Evolutionary conservation across 2,329 filamentous ascomycete species (phyloP).

Genomic region (Venturia nashicola): DNA sequence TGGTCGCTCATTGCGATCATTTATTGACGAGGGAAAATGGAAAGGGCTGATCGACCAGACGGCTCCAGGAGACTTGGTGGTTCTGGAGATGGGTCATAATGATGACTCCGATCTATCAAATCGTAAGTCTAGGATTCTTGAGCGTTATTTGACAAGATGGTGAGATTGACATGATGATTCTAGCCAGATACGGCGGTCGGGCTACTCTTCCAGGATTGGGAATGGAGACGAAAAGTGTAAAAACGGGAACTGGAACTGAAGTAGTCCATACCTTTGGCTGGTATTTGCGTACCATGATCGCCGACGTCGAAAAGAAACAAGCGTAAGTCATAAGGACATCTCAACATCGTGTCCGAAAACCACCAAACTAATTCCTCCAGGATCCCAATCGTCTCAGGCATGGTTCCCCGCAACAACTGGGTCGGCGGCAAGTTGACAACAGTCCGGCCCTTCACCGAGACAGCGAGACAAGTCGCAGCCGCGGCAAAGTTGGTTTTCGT

Average conservation of each 20-base stretch:
- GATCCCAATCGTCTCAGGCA: slow-evolving; percentile 16
- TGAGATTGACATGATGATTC: not conserved
- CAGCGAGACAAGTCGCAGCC: slow-evolving; percentile 14
- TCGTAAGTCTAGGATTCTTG: not conserved
- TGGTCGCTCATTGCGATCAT: slow-evolving; percentile 13
- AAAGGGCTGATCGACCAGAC: slow-evolving; percentile 11
- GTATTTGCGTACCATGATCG: slow-evolving; percentile 19
- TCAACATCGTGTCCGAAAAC: too few relatives aligned
- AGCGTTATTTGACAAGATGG: too few relatives aligned
- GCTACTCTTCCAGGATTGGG: slow-evolving; percentile 16
- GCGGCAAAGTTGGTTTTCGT: slow-evolving; percentile 14
- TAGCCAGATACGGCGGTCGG: slow-evolving; percentile 13
- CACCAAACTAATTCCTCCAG: too few relatives aligned
- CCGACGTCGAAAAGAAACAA: slow-evolving; percentile 14
- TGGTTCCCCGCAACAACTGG: slow-evolving; percentile 10
- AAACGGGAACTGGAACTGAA: slow-evolving; percentile 9
- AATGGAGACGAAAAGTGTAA: slow-evolving; percentile 14
- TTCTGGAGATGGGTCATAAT: slow-evolving; percentile 19
- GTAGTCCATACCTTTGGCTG: slow-evolving; percentile 18
- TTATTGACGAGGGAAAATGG: slow-evolving; percentile 16
- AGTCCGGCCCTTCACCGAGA: slow-evolving; percentile 13
- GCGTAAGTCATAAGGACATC: not conserved
- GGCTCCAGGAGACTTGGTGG: slow-evolving; percentile 14
- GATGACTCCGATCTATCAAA: slow-evolving; percentile 9
- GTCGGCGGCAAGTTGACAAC: not conserved